phyloP scores from a whole-genome alignment of 2,329 filamentous ascomycete species.

The Nigrospora sphaerica region DNA sequence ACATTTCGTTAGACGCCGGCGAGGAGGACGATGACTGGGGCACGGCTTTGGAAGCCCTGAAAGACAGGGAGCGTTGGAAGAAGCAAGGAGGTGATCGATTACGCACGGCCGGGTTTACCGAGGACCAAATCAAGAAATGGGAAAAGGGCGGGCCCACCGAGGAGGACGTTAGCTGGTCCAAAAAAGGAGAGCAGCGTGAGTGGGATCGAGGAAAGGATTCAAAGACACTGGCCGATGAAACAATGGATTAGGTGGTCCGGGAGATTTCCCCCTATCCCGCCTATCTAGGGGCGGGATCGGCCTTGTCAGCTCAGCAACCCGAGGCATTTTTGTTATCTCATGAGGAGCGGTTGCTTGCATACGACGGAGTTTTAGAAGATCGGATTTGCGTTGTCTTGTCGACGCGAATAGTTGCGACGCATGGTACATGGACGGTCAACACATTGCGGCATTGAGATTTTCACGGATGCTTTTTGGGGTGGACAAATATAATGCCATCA shows the following conservation, averaged over 20 bases:
- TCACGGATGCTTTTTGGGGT: too few relatives aligned
- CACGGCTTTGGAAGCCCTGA: slow-evolving; percentile 67
- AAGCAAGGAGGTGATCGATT: slow-evolving; percentile 69
- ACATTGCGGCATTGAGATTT: too few relatives aligned
- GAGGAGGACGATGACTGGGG: slow-evolving; percentile 65
- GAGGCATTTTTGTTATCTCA: too few relatives aligned
- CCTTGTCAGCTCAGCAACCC: too few relatives aligned
- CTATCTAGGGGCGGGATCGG: background rate
- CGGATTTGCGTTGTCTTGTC: too few relatives aligned
- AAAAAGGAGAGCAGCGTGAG: slow-evolving; percentile 55
- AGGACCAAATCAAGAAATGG: slow-evolving; percentile 67
- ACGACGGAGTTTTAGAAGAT: too few relatives aligned
- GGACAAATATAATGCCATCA: too few relatives aligned
- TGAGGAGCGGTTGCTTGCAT: too few relatives aligned
- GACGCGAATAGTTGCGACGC: too few relatives aligned
- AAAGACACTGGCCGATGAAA: background rate
- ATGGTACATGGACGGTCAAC: too few relatives aligned
- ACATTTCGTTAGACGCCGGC: slow-evolving; percentile 44
- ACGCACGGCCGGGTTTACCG: slow-evolving; percentile 69
- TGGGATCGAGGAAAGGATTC: slow-evolving; percentile 50
- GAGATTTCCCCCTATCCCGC: background rate
- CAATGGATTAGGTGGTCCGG: background rate
- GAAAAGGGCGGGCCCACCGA: slow-evolving; percentile 45
- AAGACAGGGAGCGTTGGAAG: slow-evolving; percentile 74
- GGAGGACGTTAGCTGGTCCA: slow-evolving; percentile 66